Evolutionary conservation across 805 yeast genomes (phyloP).

Genomic region (Schwanniomyces vanrijiae): DNA sequence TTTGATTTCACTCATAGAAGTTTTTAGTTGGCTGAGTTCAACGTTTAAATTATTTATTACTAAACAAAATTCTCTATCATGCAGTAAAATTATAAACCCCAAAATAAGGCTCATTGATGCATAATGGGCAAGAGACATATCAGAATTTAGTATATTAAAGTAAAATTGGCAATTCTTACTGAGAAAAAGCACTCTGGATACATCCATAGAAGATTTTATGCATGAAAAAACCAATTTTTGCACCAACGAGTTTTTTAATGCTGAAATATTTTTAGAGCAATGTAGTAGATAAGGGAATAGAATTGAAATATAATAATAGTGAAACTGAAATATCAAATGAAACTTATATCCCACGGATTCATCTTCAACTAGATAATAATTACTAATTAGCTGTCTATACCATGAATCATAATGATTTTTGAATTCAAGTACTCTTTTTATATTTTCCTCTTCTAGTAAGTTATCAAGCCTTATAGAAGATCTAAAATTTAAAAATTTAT

Average conservation of each 20-base stretch:
- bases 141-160: conserved; percentile 3
- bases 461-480: neutral
- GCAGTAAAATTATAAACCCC: neutral
- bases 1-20: neutral
- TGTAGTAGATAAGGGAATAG: conserved; percentile 4
- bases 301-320: conserved; percentile 5
- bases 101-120: conserved; percentile 5
- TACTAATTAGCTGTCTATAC: neutral
- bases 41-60: neutral
- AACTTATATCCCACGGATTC: neutral
- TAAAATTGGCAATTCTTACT: neutral
- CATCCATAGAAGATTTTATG: neutral
- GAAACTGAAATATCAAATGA: conserved; percentile 3
- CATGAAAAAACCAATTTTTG: neutral
- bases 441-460: neutral
- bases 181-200: neutral
- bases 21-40: neutral
- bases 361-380: neutral
- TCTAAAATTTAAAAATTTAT: neutral
- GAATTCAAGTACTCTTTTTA: neutral
- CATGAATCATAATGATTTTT: neutral
- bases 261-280: neutral
- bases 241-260: neutral
- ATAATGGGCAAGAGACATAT: conserved; percentile 4
- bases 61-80: neutral